A percentile compares a stretch with the other conserved stretches of the same genome.
These are phyloP conservation scores for Acrocalymma vagum DNA, from an alignment of 2,329 filamentous ascomycete genomes.

Conservation along the genomic window DNA sequence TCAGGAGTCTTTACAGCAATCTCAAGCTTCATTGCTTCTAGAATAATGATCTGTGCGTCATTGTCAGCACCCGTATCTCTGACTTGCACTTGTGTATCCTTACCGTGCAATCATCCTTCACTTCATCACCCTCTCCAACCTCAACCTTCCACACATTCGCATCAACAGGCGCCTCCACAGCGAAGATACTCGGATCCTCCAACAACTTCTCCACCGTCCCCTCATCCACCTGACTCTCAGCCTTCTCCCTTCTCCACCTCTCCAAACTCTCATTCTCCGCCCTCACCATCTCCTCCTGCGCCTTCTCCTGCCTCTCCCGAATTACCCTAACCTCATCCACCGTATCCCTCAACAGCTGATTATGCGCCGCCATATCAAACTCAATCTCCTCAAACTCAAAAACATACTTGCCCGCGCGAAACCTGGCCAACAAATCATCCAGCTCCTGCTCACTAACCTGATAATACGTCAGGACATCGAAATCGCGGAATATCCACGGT, in stretches of 20 bases:
- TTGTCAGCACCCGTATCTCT: conserved; percentile 10
- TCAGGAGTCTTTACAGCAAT: conserved; percentile 54
- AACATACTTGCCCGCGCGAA: conserved; percentile 60
- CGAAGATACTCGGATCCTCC: conserved; percentile 49
- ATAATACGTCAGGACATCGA: conserved; percentile 66
- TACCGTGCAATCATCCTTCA: conserved; percentile 44
- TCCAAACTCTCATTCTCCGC: conserved; percentile 56
- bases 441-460: conserved; percentile 62
- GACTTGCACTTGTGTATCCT: conserved; percentile 7
- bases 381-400: conserved; percentile 59
- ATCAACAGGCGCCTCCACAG: conserved; percentile 54
- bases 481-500: conserved; percentile 66
- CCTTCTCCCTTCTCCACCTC: conserved; percentile 54
- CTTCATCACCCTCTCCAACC: conserved; percentile 46
- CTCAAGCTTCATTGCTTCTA: conserved; percentile 58
- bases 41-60: conserved; percentile 44
- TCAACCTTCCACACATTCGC: conserved; percentile 58
- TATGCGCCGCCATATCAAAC: conserved; percentile 66
- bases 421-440: conserved; percentile 57
- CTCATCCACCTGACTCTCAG: conserved; percentile 54
- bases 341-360: conserved; percentile 56
- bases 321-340: conserved; percentile 58
- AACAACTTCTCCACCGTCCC: conserved; percentile 60
- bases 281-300: conserved; percentile 59
- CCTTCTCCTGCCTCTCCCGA: conserved; percentile 54